Conservation (phyloP, 2,329 filamentous ascomycete species). For the Fusarium xylarioides region DNA sequence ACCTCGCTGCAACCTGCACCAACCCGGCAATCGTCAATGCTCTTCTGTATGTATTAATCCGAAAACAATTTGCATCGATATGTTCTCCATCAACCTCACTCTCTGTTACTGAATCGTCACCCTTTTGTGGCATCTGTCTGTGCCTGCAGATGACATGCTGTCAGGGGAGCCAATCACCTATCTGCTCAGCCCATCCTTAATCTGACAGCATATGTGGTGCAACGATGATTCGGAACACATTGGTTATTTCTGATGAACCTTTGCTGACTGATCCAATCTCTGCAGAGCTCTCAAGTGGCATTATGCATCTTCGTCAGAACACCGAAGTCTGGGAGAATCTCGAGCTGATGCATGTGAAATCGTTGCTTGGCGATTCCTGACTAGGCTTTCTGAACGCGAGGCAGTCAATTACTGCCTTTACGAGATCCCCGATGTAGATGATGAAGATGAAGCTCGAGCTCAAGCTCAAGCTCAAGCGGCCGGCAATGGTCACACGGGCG, state of each 20-base stretch:
- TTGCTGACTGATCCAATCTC: conserved; percentile 15
- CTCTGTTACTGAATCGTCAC: neutral
- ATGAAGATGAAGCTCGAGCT: conserved; percentile 30
- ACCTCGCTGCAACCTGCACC: conserved; percentile 69
- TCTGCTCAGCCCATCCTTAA: conserved; percentile 2
- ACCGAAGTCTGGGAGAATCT: conserved; percentile 72
- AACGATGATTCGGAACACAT: neutral
- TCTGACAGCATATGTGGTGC: conserved; percentile 10
- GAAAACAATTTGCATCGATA: neutral
- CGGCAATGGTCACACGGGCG: conserved; percentile 23
- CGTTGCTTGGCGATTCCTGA: conserved; percentile 81
- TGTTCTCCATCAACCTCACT: neutral
- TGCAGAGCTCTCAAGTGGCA: conserved; percentile 78
- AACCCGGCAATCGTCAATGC: conserved; percentile 78
- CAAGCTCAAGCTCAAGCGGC: conserved; percentile 3
- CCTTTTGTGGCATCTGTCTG: conserved; percentile 2
- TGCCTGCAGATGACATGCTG: conserved; percentile 17
- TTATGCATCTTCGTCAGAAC: conserved; percentile 69
- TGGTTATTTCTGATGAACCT: neutral
- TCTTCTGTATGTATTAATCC: conserved; percentile 66
- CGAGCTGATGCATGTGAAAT: conserved; percentile 81
- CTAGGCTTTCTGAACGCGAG: conserved; percentile 75
- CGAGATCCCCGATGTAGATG: conserved; percentile 67
- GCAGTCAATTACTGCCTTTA: conserved; percentile 78
- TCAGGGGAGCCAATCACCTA: conserved; percentile 25